Conservation (phyloP, 306 rosid species). For the Medicago arabica region DNA sequence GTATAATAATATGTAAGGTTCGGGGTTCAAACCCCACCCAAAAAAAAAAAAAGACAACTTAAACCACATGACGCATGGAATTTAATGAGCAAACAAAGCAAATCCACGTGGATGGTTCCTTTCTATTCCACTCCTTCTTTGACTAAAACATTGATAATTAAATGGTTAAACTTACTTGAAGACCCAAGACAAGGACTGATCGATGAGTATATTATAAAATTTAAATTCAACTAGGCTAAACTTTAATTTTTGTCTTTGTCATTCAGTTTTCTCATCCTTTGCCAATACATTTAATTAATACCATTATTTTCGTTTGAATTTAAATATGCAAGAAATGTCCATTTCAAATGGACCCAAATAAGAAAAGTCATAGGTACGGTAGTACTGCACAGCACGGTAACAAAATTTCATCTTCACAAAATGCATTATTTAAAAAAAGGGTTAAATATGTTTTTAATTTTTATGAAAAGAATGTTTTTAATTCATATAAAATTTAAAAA, state of each 20-base stretch:
- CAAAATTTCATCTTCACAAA: too few relatives aligned
- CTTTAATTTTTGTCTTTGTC: background rate
- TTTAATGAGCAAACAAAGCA: constrained; percentile 4
- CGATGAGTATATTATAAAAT: background rate
- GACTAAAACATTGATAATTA: constrained; percentile 6
- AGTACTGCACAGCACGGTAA: background rate
- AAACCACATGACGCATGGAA: constrained; percentile 3
- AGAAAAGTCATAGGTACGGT: background rate
- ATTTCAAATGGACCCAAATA: background rate
- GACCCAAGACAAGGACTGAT: constrained; percentile 5
- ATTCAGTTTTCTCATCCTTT: background rate
- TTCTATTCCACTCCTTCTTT: background rate
- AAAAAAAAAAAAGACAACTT: too few relatives aligned
- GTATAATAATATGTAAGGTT: too few relatives aligned
- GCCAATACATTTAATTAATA: background rate
- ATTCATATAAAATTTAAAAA: too few relatives aligned
- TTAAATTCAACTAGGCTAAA: background rate
- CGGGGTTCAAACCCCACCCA: too few relatives aligned
- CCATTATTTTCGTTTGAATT: background rate
- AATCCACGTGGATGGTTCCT: background rate
- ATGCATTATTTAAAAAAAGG: too few relatives aligned
- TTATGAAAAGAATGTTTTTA: too few relatives aligned
- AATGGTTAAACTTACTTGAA: background rate
- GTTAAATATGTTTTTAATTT: too few relatives aligned
- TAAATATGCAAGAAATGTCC: background rate